A percentile compares a stretch with the other conserved stretches of the same genome.
Conservation (phyloP, 441 rosid species). For the Pelargonium australe region DNA sequence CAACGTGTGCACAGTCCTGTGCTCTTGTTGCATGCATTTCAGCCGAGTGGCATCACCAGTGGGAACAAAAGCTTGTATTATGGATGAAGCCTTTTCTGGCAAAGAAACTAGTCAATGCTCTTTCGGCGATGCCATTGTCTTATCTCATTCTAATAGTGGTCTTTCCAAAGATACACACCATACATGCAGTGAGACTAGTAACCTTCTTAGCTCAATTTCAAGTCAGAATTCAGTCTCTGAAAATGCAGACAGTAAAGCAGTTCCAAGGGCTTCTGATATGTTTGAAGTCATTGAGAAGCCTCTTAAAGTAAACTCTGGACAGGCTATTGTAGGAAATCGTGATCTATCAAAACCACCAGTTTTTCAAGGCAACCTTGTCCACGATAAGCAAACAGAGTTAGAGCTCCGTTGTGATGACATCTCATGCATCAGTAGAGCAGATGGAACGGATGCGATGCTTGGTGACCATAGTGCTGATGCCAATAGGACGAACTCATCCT, state of each 20-base stretch:
- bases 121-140: constrained; percentile 16
- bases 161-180: constrained; percentile 20
- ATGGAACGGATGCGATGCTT: constrained; percentile 16
- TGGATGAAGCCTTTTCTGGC: constrained; percentile 18
- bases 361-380: constrained; percentile 8
- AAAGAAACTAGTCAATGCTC: constrained; percentile 10
- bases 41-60: constrained; percentile 13
- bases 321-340: background rate
- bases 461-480: constrained; percentile 11
- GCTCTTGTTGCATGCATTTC: constrained; percentile 20
- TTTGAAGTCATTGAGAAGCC: constrained; percentile 14
- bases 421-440: constrained; percentile 23
- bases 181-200: constrained; percentile 23
- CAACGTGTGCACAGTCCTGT: constrained; percentile 13
- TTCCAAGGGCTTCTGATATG: constrained; percentile 12
- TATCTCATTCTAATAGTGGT: constrained; percentile 12
- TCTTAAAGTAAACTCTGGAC: constrained; percentile 1
- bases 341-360: constrained; percentile 3
- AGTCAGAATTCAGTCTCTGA: constrained; percentile 24
- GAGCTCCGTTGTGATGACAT: constrained; percentile 25
- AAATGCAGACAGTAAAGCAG: constrained; percentile 23
- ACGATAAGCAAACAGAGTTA: constrained; percentile 16
- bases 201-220: constrained; percentile 25
- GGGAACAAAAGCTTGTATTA: constrained; percentile 19
- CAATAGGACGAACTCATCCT: constrained; percentile 19